Evolutionary conservation across 2,329 filamentous ascomycete species (phyloP), one percentile per base, ranked within the genome.

Genomic region (Colletotrichum lupini): DNA sequence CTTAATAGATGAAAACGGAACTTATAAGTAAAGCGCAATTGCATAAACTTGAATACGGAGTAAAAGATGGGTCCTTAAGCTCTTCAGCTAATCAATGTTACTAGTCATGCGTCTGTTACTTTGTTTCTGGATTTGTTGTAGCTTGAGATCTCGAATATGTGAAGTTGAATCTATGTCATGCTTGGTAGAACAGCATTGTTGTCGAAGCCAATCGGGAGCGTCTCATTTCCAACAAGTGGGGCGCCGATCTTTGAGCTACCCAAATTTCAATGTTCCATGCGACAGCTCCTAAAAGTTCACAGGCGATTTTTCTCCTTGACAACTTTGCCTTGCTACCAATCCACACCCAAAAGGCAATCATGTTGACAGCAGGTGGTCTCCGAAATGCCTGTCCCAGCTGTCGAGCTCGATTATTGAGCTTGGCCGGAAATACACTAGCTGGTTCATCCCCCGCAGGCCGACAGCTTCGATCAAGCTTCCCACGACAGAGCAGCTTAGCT

Each of bases 301-400:
- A 2, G 6, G 57, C 12, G 1, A 5, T 9, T 55, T 56, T 5
- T 69, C 22, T 32, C 9, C n/a, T 55, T 22, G 12, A 14, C 53
- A 53, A 32, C 2, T 32, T 26, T 22, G 14, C 49, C 35, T 52
- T n/a, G 64, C 37, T 26, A 46, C 55, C 16, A 42, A 19, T 65
- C 32, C 24, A 35, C 46, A 63, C 32, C 35, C 22, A 46, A 14
- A 11, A 26, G 6, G 32, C 58, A 67, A 67, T 61, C 49, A 74
- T 74, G 72, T 64, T 74, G 52, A 67, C 72, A 35, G 73, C 73
- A 26, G 66, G 73, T 26, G 67, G 74, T 35, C 62, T 75, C 5
- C 60, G 67, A 26, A 74, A 69, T 19, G 68, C 64, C 16, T 74
- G 74, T 7, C 74, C 72, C 1, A 67, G 59, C 66, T 75, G 72